Evolutionary conservation across 2,329 filamentous ascomycete genomes (phyloP).

Genomic region (Gnomoniopsis smithogilvyi): DNA sequence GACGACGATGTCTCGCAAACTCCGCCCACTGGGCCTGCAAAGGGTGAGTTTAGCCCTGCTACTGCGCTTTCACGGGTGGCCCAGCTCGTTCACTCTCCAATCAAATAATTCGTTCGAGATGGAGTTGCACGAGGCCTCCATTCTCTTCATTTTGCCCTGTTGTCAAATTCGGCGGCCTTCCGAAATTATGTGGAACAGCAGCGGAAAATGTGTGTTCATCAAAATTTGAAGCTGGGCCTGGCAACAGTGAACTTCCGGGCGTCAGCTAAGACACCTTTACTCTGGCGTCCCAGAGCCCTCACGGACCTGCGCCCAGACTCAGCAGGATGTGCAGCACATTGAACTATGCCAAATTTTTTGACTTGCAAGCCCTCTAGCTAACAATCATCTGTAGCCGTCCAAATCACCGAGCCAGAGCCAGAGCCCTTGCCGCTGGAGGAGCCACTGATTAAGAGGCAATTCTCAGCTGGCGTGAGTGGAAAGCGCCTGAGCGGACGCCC

Average conservation of each 20-base stretch:
- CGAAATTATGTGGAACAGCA: too few species aligned
- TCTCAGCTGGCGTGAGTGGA: conserved; percentile 37
- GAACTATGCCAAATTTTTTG: background rate
- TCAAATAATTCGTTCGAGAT: background rate
- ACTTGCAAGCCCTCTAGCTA: background rate
- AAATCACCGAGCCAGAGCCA: conserved; percentile 55
- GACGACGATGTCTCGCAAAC: conserved; percentile 14
- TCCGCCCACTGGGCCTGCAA: conserved; percentile 5
- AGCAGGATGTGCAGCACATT: background rate
- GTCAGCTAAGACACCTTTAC: too few species aligned
- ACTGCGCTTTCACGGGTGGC: background rate
- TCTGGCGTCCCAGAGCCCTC: too few species aligned
- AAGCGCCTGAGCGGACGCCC: conserved; percentile 43
- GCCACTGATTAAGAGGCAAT: conserved; percentile 38
- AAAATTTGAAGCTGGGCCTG: too few species aligned
- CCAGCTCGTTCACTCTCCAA: background rate
- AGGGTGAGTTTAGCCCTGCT: conserved; percentile 10
- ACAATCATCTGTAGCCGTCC: conserved; percentile 41
- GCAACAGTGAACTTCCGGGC: too few species aligned
- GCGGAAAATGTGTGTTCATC: too few species aligned
- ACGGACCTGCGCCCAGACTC: background rate
- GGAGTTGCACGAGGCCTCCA: background rate
- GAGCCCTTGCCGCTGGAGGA: conserved; percentile 38
- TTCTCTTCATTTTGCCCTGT: too few species aligned
- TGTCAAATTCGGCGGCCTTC: too few species aligned